These are phyloP conservation scores for Colletotrichum sp. DNA, from an alignment of 2,329 filamentous ascomycete species.

Conservation along the genomic window DNA sequence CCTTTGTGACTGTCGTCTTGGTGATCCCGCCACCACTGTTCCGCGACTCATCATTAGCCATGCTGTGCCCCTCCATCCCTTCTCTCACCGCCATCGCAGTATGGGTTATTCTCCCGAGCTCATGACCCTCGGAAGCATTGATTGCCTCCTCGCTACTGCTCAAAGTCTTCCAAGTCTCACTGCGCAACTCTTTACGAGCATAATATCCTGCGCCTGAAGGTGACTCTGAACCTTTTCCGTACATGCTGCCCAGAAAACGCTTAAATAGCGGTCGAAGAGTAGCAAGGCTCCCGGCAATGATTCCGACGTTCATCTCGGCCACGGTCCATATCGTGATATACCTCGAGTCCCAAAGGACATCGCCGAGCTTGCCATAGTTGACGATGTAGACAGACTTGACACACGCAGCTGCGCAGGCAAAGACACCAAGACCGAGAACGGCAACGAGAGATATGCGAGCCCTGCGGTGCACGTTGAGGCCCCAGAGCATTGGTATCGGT, in stretches of 20 bases:
- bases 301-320: constrained; percentile 39
- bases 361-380: constrained; percentile 39
- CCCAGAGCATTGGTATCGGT: constrained; percentile 41
- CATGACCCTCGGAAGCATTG: constrained; percentile 24
- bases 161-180: constrained; percentile 27
- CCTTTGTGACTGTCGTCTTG: constrained; percentile 31
- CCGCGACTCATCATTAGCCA: background rate
- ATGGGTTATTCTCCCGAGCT: constrained; percentile 15
- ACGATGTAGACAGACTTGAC: constrained; percentile 43
- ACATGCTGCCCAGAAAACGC: constrained; percentile 32
- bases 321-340: constrained; percentile 55
- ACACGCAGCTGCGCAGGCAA: constrained; percentile 46
- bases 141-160: constrained; percentile 29
- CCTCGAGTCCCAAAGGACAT: constrained; percentile 49
- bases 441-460: constrained; percentile 42
- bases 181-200: constrained; percentile 24
- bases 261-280: constrained; percentile 39
- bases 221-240: constrained; percentile 32
- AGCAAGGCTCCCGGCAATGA: constrained; percentile 40
- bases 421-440: constrained; percentile 48
- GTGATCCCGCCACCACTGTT: constrained; percentile 24
- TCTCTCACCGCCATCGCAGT: constrained; percentile 25
- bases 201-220: constrained; percentile 27
- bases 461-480: constrained; percentile 42
- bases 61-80: constrained; percentile 23